phyloP scores from a whole-genome alignment of 345 rosid species.

The Gossypium bickii region DNA sequence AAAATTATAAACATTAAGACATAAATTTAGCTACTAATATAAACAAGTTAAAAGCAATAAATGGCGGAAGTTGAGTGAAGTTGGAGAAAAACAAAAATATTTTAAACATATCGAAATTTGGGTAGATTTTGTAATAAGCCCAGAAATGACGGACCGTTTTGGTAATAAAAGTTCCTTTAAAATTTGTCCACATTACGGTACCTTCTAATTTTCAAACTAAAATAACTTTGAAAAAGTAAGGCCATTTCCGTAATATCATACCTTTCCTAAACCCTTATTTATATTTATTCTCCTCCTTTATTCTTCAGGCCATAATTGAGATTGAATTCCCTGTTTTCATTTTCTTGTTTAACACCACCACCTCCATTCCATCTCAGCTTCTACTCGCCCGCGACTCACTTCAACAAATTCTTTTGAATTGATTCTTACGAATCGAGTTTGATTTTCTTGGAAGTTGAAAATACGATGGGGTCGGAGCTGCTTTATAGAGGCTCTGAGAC shows the following conservation, averaged over 20 bases:
- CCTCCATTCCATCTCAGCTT: background rate
- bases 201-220: background rate
- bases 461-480: slow-evolving; percentile 68
- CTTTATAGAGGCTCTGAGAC: slow-evolving; percentile 70
- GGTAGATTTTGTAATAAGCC: too few relatives aligned
- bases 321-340: background rate
- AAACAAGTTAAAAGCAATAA: too few relatives aligned
- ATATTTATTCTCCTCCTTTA: background rate
- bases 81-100: too few relatives aligned
- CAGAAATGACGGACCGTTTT: too few relatives aligned
- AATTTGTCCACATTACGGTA: too few relatives aligned
- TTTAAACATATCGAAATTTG: too few relatives aligned
- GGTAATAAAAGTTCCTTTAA: too few relatives aligned
- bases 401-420: slow-evolving; percentile 1
- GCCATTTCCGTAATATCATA: slow-evolving; percentile 22
- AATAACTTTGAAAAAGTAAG: background rate
- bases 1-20: too few relatives aligned
- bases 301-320: slow-evolving; percentile 6
- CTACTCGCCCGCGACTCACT: slow-evolving; percentile 7
- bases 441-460: background rate
- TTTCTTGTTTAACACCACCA: background rate
- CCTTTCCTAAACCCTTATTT: background rate
- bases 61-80: too few relatives aligned
- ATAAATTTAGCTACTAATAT: too few relatives aligned
- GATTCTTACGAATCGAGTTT: background rate